Evolutionary conservation across 768 basidiomycete species (phyloP).

Genomic region (Lactifluus subvellereus): DNA sequence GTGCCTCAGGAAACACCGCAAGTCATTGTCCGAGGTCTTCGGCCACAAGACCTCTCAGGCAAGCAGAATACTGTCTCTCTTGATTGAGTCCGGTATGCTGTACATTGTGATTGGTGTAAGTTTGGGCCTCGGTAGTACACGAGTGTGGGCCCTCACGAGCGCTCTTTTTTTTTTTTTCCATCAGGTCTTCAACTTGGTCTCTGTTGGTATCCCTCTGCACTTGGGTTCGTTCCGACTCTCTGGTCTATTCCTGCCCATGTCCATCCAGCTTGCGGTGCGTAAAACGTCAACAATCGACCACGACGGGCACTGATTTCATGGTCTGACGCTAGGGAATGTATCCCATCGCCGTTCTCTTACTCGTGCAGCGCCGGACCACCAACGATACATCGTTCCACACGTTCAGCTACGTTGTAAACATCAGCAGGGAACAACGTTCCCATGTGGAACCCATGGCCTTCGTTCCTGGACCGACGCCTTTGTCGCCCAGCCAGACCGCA

Average conservation of each 20-base stretch:
- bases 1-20: background rate
- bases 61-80: background rate
- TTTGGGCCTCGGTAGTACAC: background rate
- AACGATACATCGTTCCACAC: background rate
- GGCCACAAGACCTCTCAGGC: background rate
- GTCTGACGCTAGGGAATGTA: background rate
- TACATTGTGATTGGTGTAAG: conserved; percentile 9
- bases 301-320: background rate
- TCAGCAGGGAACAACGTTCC: background rate
- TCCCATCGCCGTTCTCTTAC: background rate
- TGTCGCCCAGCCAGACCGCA: background rate
- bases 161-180: too few relatives aligned
- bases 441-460: background rate
- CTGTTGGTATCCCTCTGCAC: background rate
- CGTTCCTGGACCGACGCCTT: background rate
- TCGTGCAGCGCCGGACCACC: background rate
- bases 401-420: background rate
- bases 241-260: background rate
- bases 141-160: background rate
- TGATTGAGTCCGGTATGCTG: conserved; percentile 9
- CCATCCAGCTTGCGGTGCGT: conserved; percentile 6
- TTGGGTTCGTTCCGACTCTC: background rate
- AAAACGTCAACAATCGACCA: background rate
- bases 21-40: background rate
- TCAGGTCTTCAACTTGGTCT: background rate